phyloP scores from a whole-genome alignment of 805 yeast genomes.

The Saturnispora dispora region DNA sequence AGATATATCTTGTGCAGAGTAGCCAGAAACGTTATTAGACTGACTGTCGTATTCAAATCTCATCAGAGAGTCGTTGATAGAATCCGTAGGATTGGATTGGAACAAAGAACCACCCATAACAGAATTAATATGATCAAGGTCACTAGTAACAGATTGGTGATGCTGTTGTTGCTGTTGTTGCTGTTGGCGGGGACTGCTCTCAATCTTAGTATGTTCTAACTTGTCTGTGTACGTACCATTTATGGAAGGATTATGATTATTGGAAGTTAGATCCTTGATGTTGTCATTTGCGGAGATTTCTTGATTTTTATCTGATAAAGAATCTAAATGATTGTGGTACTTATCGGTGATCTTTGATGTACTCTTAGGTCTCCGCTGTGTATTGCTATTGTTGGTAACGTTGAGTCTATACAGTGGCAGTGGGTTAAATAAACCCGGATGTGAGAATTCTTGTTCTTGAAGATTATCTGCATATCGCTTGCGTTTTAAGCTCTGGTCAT shows the following conservation, averaged over 20 bases:
- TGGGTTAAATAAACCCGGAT: background rate
- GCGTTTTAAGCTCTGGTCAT: background rate
- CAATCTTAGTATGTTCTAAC: background rate
- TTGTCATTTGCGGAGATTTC: background rate
- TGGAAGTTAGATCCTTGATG: background rate
- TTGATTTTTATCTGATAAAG: background rate
- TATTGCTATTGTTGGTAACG: background rate
- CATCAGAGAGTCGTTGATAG: slow-evolving; percentile 1
- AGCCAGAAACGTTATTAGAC: background rate
- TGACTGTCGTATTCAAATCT: slow-evolving; percentile 6
- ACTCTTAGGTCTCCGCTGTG: background rate
- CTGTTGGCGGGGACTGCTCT: background rate
- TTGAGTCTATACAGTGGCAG: background rate
- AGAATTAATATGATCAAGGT: slow-evolving; percentile 4
- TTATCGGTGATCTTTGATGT: background rate
- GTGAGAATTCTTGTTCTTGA: slow-evolving; percentile 4
- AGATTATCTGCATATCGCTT: background rate
- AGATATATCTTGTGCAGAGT: background rate
- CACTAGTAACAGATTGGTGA: background rate
- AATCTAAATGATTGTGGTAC: background rate
- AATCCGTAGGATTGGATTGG: background rate
- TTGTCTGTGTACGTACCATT: background rate
- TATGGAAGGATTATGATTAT: background rate
- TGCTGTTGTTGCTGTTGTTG: slow-evolving; percentile 12
- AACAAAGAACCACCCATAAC: background rate